These are phyloP conservation scores for Hapsidospora chrysogenum DNA, from an alignment of 495 filamentous ascomycete species.

Conservation along the genomic window DNA sequence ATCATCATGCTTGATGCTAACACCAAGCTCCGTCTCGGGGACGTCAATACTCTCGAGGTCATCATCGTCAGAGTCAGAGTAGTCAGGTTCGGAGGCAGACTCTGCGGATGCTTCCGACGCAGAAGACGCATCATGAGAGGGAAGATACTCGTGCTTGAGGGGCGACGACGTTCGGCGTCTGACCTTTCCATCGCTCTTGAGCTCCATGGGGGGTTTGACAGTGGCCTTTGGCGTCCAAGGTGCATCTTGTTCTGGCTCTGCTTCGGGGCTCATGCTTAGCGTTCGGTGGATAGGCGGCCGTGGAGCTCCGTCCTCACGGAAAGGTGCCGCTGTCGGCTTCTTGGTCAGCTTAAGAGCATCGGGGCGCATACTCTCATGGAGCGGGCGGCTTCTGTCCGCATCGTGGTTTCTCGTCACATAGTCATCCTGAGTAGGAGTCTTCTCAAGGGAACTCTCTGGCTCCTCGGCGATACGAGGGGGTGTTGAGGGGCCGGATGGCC, in stretches of 20 bases:
- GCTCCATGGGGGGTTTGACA: constrained; percentile 30
- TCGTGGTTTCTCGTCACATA: background rate
- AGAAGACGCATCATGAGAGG: constrained; percentile 55
- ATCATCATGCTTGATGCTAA: constrained; percentile 21
- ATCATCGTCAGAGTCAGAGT: constrained; percentile 25
- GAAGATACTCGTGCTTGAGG: constrained; percentile 93
- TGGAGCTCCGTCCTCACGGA: constrained; percentile 14
- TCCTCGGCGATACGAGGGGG: background rate
- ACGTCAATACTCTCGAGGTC: constrained; percentile 33
- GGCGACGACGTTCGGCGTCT: constrained; percentile 77
- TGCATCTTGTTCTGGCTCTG: background rate
- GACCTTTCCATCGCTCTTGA: constrained; percentile 17
- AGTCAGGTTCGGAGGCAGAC: constrained; percentile 25
- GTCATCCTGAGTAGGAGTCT: background rate
- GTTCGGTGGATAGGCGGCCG: constrained; percentile 34
- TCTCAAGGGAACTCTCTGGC: background rate
- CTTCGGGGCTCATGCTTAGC: constrained; percentile 8
- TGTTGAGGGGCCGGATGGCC: background rate
- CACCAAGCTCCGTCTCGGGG: constrained; percentile 29
- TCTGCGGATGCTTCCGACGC: constrained; percentile 18
- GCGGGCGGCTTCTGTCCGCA: background rate
- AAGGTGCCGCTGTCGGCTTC: no score
- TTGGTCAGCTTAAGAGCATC: background rate
- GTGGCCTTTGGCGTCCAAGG: constrained; percentile 15
- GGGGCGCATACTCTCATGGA: background rate